Evolutionary conservation across 2,329 filamentous ascomycete genomes (phyloP), one percentile per base, ranked within the genome.

Genomic region (Aspergillus sclerotialis): DNA sequence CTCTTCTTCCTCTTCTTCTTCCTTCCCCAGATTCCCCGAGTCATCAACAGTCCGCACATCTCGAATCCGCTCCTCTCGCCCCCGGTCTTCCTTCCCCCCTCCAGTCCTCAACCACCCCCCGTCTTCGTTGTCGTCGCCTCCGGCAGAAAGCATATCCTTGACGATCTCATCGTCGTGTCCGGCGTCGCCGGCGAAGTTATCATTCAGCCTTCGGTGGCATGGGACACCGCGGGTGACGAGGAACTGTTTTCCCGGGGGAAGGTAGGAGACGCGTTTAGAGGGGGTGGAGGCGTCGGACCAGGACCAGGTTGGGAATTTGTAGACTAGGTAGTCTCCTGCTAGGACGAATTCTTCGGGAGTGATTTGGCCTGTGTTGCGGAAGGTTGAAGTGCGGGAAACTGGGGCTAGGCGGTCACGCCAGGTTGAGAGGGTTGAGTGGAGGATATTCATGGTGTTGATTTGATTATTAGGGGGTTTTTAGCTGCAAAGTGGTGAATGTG

Each of bases 221-320:
- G 92, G 92, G 25, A 98, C 89, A 39, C 92, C 90, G 39, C 90
- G 83, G 8, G 92, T 95, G 27, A 96, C 84, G 24, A 98, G 76
- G 56, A 88, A 98, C 73, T 98, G 92, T 68, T 96, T 98, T 33
- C 84, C 86, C 0, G 80, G 67, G 1, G 92, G 92, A 4, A 98
- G 78, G 57, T 94, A 85, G 45, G 72, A 69, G 36, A 85, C 84
- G 44, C 88, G 82, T 60, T 87, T 85, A 42, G 77, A 74, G 2
- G 81, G 76, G n/a, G 80, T 78, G 36, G 90, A 84, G 47, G 90
- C 89, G 52, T 92, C 86, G 46, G 84, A 80, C 92, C 92, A 98
- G 32, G 86, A 84, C 92, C 92, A 98, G 38, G 90, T 94, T 7
- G 90, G 92, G 67, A 98, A 98, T 70, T 95, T 96, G 79, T 93